Evolutionary conservation across 2,329 filamentous ascomycete genomes (phyloP), one percentile per base, ranked within the genome.

Genomic region (Pleoardoris graminearum): DNA sequence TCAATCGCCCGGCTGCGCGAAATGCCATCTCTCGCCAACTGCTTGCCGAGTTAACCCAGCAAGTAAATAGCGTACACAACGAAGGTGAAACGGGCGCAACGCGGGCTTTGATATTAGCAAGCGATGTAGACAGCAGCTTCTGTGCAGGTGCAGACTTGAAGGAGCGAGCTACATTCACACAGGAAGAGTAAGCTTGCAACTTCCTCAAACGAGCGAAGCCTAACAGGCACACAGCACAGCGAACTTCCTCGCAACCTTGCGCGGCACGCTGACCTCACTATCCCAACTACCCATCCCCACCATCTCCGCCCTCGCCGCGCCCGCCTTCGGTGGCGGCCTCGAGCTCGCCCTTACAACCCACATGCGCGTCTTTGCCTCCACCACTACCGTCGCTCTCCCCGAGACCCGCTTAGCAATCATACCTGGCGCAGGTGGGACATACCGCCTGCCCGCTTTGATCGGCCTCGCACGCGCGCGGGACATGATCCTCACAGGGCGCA

Each of bases 91-190:
- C 74, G 21, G 83, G 82, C 3, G 74, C 79, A 27, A 97, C 92
- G 14, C 80, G 94, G 59, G 93, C 90, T 2, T 73, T 99, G 61
- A 84, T 99, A 35, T 65, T 99, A 14, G 89, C 90, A 10, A 95
- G 90, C 67, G 90, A 90, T 35, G 82, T 90, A n/a, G 90, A 97
- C 63, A 80, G 84, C 21, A 88, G 86, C 65, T 99, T 99, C 74
- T 99, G 94, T 74, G 91, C 94, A 0, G 94, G 94, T 32, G 94
- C 94, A 3, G 94, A 99, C 70, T 76, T 99, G 66, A 97, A 97
- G 71, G 93, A 97, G 79, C 80, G 93, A 23, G 82, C 83, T 53
- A 83, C 81, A 3, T 94, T 97, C 75, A 87, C 84, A 1, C 82
- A 80, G 55, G 83, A 91, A 63, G 88, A 97, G 91, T 96, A 73